Conservation (phyloP, 2,329 filamentous ascomycete genomes). For the Pseudogymnoascus destructans region DNA sequence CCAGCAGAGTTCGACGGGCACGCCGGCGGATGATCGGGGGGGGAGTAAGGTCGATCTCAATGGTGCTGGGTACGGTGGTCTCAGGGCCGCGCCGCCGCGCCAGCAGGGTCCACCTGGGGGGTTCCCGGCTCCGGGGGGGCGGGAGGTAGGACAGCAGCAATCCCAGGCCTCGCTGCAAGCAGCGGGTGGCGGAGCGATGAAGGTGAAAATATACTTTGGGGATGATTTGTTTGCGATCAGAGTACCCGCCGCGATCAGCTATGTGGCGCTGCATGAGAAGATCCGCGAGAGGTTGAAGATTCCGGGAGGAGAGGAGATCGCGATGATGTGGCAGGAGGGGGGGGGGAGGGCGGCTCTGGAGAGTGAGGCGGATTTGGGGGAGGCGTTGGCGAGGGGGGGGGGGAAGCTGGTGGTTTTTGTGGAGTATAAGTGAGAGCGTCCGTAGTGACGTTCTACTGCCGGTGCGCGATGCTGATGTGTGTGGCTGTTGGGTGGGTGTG, state of each 20-base stretch:
- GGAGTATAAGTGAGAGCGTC: not conserved
- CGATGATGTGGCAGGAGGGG: conserved; percentile 80
- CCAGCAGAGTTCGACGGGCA: conserved; percentile 51
- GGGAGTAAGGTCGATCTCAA: conserved; percentile 53
- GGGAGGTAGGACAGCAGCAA: not conserved
- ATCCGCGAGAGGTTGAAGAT: conserved; percentile 75
- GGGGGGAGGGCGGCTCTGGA: not conserved
- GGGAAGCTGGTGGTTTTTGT: not conserved
- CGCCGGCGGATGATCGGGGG: conserved; percentile 46
- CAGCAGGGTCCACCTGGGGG: conserved; percentile 14
- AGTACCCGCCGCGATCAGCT: conserved; percentile 68
- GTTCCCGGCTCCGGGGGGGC: not conserved
- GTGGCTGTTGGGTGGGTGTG: too few species aligned
- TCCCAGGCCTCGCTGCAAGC: conserved; percentile 30
- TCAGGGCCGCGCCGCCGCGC: conserved; percentile 37
- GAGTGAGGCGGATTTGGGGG: not conserved
- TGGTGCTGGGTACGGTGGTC: conserved; percentile 39
- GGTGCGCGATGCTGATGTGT: too few species aligned
- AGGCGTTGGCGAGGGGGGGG: not conserved
- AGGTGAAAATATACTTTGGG: conserved; percentile 90
- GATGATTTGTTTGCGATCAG: conserved; percentile 86
- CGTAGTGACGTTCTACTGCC: too few species aligned
- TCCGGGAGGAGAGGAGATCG: conserved; percentile 51
- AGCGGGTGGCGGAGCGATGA: conserved; percentile 46
- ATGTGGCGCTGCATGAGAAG: conserved; percentile 67